Evolutionary conservation across 306 rosid genomes (phyloP), one percentile per base, ranked within the genome.

Genomic region (Vicia villosa): DNA sequence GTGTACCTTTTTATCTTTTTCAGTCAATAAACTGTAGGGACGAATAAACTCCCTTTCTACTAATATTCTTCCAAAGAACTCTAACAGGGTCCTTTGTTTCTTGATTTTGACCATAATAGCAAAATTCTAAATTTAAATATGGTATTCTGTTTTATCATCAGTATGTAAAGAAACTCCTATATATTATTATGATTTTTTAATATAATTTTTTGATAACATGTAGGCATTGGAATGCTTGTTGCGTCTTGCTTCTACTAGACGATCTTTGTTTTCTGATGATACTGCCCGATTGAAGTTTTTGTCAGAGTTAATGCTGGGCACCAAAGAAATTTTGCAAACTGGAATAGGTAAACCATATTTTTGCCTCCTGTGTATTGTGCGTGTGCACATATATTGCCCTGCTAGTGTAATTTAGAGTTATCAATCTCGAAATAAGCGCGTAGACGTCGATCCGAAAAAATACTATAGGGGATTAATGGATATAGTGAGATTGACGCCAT

Each of bases 171-270:
- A 8, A 54, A 37, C 61, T 69, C 49, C 13, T 15, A 32, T 15
- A 16, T 40, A 41, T 71, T 40, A 41, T 71, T 32, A 21, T 46
- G 38, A 15, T 21, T 30, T 49, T 67, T 47, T 73, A 17, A 34
- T 47, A 50, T 57, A 56, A 17, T 37, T 34, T 32, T 59, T 61
- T 60, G 2, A 52, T 20, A 52, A 52, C 8, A 20, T 51, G 41
- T 56, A 82, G 86, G 86, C 83, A 70, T 61, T 82, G 73, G 86
- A 82, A 62, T 79, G 86, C 81, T 75, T 82, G 79, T 38, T 82
- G 55, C 86, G 81, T 56, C 72, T 82, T 41, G 83, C 86, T 30
- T 82, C 86, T 66, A 41, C 78, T 5, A 75, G 86, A 60, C 73
- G 86, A 61, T 82, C 86, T 12, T 60, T 82, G 69, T 82, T 82